phyloP scores from a whole-genome alignment of 106 monocot genomes.

The Allium sativum region DNA sequence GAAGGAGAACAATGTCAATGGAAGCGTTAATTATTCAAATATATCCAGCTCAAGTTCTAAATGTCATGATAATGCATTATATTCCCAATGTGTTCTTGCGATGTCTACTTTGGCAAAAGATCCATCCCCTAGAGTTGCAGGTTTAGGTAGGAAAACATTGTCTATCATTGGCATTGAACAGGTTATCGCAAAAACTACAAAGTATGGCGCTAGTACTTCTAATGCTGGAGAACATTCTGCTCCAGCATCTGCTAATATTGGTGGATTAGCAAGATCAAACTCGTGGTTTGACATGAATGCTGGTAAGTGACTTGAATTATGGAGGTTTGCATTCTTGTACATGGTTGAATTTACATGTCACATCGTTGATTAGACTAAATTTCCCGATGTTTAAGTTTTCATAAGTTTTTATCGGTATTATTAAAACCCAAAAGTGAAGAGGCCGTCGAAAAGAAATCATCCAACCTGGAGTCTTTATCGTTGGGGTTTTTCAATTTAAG shows the following conservation, averaged over 20 bases:
- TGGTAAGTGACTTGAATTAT: constrained; percentile 27
- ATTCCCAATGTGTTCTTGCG: constrained; percentile 66
- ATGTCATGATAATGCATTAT: constrained; percentile 37
- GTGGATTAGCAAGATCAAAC: constrained; percentile 69
- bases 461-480: too few relatives aligned
- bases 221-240: constrained; percentile 43
- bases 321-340: too few relatives aligned
- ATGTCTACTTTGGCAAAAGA: constrained; percentile 86
- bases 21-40: constrained; percentile 33
- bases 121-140: constrained; percentile 69
- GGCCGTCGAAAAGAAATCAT: too few relatives aligned
- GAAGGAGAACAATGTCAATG: constrained; percentile 66
- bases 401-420: too few relatives aligned
- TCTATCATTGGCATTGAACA: constrained; percentile 87
- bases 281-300: constrained; percentile 98
- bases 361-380: too few relatives aligned
- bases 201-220: constrained; percentile 13
- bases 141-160: constrained; percentile 54
- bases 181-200: constrained; percentile 48
- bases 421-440: too few relatives aligned
- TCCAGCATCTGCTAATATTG: constrained; percentile 8
- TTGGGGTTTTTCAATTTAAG: too few relatives aligned
- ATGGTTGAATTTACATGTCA: too few relatives aligned
- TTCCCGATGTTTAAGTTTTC: too few relatives aligned
- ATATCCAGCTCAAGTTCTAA: constrained; percentile 5